Percentiles rank a stretch among this genome's conserved stretches.
Conservation (phyloP, 2,329 filamentous ascomycete species). For the Balansia obtecta region DNA sequence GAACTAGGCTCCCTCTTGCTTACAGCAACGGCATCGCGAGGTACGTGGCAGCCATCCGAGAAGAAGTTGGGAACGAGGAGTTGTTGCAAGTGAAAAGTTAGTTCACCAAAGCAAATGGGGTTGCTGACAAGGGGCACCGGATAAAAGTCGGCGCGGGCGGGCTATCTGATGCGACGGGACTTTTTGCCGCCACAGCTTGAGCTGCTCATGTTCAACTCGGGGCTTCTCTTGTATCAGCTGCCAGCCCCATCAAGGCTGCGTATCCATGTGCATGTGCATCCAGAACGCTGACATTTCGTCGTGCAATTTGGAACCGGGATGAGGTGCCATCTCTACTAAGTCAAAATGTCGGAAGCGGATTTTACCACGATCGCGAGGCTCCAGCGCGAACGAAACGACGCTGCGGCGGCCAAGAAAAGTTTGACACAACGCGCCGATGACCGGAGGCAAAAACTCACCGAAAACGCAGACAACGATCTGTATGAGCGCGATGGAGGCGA, state of each 20-base stretch:
- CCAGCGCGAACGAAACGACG: constrained; percentile 84
- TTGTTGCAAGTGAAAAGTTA: background rate
- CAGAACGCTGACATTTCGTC: constrained; percentile 20
- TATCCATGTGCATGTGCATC: constrained; percentile 28
- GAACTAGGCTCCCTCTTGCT: too few species aligned
- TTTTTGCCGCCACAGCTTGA: constrained; percentile 19
- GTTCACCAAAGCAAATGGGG: too few species aligned
- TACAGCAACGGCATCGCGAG: too few species aligned
- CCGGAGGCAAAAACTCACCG: constrained; percentile 83
- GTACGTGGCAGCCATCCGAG: too few species aligned
- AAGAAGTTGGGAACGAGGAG: background rate
- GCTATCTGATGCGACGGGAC: constrained; percentile 6
- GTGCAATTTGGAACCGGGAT: constrained; percentile 30
- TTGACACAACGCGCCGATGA: constrained; percentile 76
- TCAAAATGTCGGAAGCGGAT: constrained; percentile 62
- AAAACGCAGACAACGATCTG: constrained; percentile 75
- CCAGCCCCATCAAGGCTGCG: constrained; percentile 12
- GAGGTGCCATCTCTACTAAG: constrained; percentile 22
- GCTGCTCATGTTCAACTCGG: background rate
- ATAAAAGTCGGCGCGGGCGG: constrained; percentile 18
- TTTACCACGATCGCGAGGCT: constrained; percentile 80
- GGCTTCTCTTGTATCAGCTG: constrained; percentile 8
- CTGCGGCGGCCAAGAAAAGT: constrained; percentile 66
- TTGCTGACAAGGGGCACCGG: constrained; percentile 12
- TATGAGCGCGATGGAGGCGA: constrained; percentile 70